A percentile compares a stretch with the other conserved stretches of the same genome.
Conservation (phyloP, 306 rosid species). For the Cucurbita argyrosperma region DNA sequence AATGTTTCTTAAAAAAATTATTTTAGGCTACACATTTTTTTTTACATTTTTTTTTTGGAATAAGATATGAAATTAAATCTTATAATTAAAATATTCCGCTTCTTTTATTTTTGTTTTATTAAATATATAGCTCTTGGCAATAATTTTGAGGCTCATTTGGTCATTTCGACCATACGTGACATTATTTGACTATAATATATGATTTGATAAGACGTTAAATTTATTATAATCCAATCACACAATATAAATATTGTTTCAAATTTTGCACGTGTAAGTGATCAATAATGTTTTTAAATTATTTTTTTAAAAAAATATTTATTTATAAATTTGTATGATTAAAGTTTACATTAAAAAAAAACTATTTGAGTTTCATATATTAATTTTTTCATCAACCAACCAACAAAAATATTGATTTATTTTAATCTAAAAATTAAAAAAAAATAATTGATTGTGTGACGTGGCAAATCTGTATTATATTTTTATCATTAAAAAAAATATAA, state of each 20-base stretch:
- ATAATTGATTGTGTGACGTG: too few relatives aligned
- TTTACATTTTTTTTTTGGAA: not conserved
- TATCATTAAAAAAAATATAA: too few relatives aligned
- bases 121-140: not conserved
- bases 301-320: not conserved
- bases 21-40: not conserved
- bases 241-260: not conserved
- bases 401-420: not conserved
- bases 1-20: not conserved
- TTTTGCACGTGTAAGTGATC: not conserved
- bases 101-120: not conserved
- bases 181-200: not conserved
- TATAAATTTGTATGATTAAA: not conserved
- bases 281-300: not conserved
- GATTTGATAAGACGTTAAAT: not conserved
- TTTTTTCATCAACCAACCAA: not conserved
- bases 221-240: not conserved
- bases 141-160: not conserved
- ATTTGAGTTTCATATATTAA: not conserved
- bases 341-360: not conserved
- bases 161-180: not conserved
- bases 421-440: too few relatives aligned
- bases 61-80: not conserved
- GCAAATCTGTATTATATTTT: too few relatives aligned
- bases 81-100: not conserved